Evolutionary conservation across 331 rosid genomes (phyloP), one percentile per base, ranked within the genome.

Genomic region (Quercus phellos): DNA sequence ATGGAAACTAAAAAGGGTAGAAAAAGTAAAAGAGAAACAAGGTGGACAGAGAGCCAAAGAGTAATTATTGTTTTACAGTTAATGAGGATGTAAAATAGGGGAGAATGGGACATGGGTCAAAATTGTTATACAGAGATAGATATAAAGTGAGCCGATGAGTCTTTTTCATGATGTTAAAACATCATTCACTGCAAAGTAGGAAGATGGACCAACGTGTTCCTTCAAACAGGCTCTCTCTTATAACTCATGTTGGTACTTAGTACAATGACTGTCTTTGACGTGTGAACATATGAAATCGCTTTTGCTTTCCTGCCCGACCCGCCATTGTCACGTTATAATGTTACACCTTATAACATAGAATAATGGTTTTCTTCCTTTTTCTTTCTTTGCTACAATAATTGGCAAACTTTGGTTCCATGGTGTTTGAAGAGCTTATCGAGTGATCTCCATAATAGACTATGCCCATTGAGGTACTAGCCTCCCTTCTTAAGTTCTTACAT

Each of bases 161-260:
- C 72, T 73, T 76, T 80, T 61, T 87, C 79, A 78, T 78, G 85
- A 87, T 83, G 91, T 85, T 90, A 80, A 86, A 81, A 76, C 87
- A 88, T 78, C 88, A 89, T 68, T 77, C 84, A 79, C 79, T 55
- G 67, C 74, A 70, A 82, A 80, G 82, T 51, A 73, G 69, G 77
- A 67, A 76, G 84, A 82, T 85, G 87, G 87, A 82, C 79, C 87
- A 76, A 74, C 70, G 53, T 80, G 88, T 54, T 85, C 91, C 89
- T 88, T 79, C 84, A 78, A 79, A 30, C 85, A 83, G 73, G 50
- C 83, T 74, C 82, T 66, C 77, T 54, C n/a, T 74, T 12, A 46
- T 12, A 55, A 77, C 70, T 83, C 73, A 84, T 76, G 79, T 1
- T 72, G 5, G 50, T 24, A 29, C 76, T 74, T 85, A 70, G 86